A percentile compares a stretch with the other conserved stretches of the same genome.
These are phyloP conservation scores for Rosa lucieae DNA, from an alignment of 306 rosid species.

Conservation along the genomic window DNA sequence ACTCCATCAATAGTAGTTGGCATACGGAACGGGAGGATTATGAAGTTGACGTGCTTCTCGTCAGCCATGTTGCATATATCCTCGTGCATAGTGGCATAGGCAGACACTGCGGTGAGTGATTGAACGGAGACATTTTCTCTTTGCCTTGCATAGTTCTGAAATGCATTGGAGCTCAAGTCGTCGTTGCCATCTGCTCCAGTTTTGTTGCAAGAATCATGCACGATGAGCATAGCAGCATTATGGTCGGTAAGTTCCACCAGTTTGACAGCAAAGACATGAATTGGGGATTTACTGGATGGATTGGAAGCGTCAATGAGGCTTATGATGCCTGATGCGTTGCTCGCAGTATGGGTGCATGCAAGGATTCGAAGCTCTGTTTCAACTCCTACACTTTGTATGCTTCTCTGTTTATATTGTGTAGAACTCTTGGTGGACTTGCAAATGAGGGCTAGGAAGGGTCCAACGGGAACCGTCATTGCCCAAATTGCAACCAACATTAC, in stretches of 20 bases:
- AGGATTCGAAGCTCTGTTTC: constrained; percentile 39
- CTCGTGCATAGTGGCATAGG: constrained; percentile 35
- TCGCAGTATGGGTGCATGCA: constrained; percentile 36
- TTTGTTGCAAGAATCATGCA: constrained; percentile 32
- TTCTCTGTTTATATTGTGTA: constrained; percentile 21
- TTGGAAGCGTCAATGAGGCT: constrained; percentile 38
- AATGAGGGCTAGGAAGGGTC: constrained; percentile 29
- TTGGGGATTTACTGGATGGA: constrained; percentile 36
- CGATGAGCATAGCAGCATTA: constrained; percentile 47
- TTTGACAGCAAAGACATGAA: constrained; percentile 30
- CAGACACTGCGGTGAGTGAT: constrained; percentile 47
- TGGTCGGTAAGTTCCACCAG: constrained; percentile 45
- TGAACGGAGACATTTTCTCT: constrained; percentile 20
- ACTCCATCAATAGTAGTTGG: constrained; percentile 25
- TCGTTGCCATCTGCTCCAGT: neutral
- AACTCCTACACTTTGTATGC: constrained; percentile 31
- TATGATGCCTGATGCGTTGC: constrained; percentile 37
- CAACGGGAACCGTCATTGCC: constrained; percentile 37
- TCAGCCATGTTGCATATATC: constrained; percentile 49
- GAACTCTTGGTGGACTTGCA: constrained; percentile 20
- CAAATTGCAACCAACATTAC: constrained; percentile 33
- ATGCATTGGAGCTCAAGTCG: constrained; percentile 17
- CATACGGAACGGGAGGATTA: constrained; percentile 40
- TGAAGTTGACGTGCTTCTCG: constrained; percentile 37
- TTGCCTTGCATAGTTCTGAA: constrained; percentile 23